phyloP scores from a whole-genome alignment of 2,329 filamentous ascomycete genomes.

The Colletotrichum viniferum region DNA sequence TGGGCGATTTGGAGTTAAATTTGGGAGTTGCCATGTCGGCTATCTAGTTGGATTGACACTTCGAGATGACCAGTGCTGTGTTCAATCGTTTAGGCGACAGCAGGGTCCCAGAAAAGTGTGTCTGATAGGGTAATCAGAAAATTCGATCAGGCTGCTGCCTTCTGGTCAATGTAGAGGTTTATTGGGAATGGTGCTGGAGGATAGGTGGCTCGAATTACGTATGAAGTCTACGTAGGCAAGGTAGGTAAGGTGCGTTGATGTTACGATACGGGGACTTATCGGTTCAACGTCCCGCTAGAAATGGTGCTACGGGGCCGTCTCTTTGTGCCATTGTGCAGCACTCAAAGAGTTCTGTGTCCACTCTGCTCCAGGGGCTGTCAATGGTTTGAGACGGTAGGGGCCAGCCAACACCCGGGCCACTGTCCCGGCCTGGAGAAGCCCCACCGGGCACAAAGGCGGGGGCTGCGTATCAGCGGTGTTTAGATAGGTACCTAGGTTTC shows the following conservation, averaged over 20 bases:
- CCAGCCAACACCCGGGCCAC: background rate
- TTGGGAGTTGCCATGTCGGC: slow-evolving; percentile 46
- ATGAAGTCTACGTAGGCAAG: background rate
- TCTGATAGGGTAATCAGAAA: background rate
- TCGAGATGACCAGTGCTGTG: background rate
- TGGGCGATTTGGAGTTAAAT: slow-evolving; percentile 79
- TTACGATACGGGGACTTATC: background rate
- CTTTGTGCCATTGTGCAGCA: background rate
- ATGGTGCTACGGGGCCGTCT: background rate
- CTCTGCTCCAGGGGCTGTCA: background rate
- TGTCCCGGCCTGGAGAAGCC: background rate
- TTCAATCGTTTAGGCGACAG: background rate
- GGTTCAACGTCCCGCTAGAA: background rate
- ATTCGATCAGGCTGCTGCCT: background rate
- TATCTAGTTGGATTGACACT: background rate
- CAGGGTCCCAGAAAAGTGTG: background rate
- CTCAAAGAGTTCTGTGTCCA: background rate
- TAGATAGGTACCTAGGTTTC: background rate
- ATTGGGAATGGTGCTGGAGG: background rate
- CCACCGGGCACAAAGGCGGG: background rate
- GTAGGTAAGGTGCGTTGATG: background rate
- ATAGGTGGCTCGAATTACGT: background rate
- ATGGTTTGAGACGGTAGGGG: background rate
- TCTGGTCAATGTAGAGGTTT: background rate
- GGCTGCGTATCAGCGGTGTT: background rate